Conservation (phyloP, 2,329 filamentous ascomycete genomes). For the Cercospora zeina region DNA sequence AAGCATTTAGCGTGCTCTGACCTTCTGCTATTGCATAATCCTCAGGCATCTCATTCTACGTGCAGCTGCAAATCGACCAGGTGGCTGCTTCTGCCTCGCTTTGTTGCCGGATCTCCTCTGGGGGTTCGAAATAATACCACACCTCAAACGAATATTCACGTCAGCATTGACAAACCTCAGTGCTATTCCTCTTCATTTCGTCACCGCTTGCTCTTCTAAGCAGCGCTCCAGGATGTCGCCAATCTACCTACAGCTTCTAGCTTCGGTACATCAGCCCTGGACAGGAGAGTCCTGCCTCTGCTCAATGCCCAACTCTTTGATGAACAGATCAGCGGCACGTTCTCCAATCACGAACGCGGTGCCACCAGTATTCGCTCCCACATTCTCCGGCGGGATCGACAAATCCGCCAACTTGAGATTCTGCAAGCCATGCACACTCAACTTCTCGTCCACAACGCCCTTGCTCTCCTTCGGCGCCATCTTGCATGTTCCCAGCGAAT, state of each 20-base stretch:
- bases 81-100: no score
- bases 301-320: constrained; percentile 42
- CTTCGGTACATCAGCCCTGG: neutral
- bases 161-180: no score
- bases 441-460: constrained; percentile 44
- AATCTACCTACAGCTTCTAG: neutral
- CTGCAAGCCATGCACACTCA: constrained; percentile 46
- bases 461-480: constrained; percentile 43
- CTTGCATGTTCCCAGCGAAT: constrained; percentile 46
- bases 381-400: constrained; percentile 45
- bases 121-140: no score
- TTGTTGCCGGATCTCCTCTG: no score
- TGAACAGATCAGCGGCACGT: constrained; percentile 47
- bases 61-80: no score
- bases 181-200: no score
- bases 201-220: no score
- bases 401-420: constrained; percentile 50
- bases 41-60: no score
- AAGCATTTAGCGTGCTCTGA: no score
- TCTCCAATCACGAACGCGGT: constrained; percentile 49
- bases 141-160: no score
- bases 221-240: no score
- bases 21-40: no score
- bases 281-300: constrained; percentile 24
- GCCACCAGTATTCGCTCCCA: constrained; percentile 52